Base-by-base conservation (phyloP, 2,329 filamentous ascomycete species). In the Colletotrichum lini region DNA sequence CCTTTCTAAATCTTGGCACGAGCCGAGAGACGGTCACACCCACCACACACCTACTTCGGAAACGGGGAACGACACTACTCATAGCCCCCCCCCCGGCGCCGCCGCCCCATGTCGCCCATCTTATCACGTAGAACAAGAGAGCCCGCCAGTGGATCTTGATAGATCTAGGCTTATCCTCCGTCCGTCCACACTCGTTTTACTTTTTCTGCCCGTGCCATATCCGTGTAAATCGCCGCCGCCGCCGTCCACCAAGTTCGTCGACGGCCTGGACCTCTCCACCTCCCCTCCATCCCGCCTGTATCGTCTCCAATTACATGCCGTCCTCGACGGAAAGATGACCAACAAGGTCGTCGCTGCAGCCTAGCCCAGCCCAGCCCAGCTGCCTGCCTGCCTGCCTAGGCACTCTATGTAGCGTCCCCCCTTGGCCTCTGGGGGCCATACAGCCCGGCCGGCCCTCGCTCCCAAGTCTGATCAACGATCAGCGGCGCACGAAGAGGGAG, bases 401-500 rank as follows among this genome's bases (percentile, higher is more conserved):
- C 15, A 26, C 26, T 26, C 26, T 26, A 26, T 26, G 26, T 26
- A 26, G 26, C 26, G 26, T 26, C 4, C 26, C 26, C 4, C 42
- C 30, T 57, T 42, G 12, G 38, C 30, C 53, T 58, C 42, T 47
- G n/a, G 9, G 16, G 30, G 3, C 26, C 44, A 16, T 35, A 26
- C 35, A 6, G 5, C 30, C 42, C 57, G 18, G 15, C 21, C 21
- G 42, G 40, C 18, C 50, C 7, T 15, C 35, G 16, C 30, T 45
- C 49, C 40, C 65, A 58, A 50, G 57, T 53, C 53, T 45, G 38
- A 45, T 53, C 66, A 58, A 69, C 45, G 38, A 30, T 63, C 42
- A 21, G 38, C 61, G 40, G 54, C 23, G 21, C 49, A 54, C 21
- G 49, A 54, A 16, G 52, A 38, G 53, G 2, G 6, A 44, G n/a